These are phyloP conservation scores for Heliamphora exappendiculata DNA, from an alignment of 148 eudicot species.

Conservation along the genomic window DNA sequence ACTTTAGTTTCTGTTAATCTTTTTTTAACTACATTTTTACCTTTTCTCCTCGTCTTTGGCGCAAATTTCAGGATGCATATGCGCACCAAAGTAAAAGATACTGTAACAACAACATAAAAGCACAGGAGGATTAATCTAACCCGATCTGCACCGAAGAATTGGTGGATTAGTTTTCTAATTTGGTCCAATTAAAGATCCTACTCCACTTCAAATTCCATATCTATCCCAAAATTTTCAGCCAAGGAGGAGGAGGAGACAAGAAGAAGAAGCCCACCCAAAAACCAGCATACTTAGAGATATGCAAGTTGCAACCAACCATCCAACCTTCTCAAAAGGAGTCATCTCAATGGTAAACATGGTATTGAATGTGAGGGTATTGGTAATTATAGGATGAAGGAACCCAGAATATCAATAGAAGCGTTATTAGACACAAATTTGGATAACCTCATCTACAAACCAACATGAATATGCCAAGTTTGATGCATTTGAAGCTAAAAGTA, in stretches of 20 bases:
- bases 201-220: neutral
- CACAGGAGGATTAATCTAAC: neutral
- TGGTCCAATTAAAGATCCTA: neutral
- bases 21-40: too few species aligned
- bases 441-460: neutral
- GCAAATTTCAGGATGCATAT: neutral
- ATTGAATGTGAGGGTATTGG: neutral
- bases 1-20: neutral
- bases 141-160: neutral
- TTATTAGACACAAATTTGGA: neutral
- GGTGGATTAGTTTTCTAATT: neutral
- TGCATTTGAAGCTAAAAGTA: neutral
- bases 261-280: neutral
- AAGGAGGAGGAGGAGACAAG: neutral
- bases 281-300: neutral
- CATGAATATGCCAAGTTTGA: conserved; percentile 5
- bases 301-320: neutral
- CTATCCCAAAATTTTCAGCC: neutral
- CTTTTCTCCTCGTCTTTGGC: neutral
- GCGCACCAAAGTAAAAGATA: neutral
- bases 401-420: neutral
- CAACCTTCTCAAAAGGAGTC: neutral
- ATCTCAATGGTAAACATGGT: neutral
- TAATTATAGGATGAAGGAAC: neutral
- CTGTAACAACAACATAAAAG: neutral